Evolutionary conservation across 2,329 filamentous ascomycete species (phyloP), one percentile per base, ranked within the genome.

Genomic region (Dissoconium aciculare): DNA sequence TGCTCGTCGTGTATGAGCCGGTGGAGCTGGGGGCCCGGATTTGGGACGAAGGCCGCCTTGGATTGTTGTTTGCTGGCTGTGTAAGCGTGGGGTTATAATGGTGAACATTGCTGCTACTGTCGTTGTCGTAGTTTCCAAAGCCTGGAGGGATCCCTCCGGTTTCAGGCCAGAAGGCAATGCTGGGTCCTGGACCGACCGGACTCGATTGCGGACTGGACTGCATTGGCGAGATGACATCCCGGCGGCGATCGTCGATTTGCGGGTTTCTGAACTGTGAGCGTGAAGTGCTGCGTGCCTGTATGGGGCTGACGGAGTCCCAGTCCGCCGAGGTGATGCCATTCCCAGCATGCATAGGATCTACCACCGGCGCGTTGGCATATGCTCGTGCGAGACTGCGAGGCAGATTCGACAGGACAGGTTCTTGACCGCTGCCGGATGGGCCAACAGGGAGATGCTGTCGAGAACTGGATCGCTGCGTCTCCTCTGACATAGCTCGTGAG

Each of bases 371-470:
- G 21, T 51, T 50, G 26, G 44, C 46, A 27, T 50, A 53, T n/a
- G 48, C 49, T 26, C 49, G 35, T 21, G 47, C 44, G 27, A 52
- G 29, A 25, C 40, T 37, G 11, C 49, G 35, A 8, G 51, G 49
- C 35, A 23, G 19, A 23, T 23, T 23, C 19, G 19, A 8, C 19
- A 23, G 19, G 8, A n/a, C 19, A 23, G 19, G 19, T 8, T 23
- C 19, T 8, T 23, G 8, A n/a, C n/a, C n/a, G n/a, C 19, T 23
- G 19, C 19, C 19, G n/a, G 19, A n/a, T n/a, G 19, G 19, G n/a
- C 19, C 19, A 8, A n/a, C n/a, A 50, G 38, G 11, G 37, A 33
- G 9, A 34, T 26, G 17, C 37, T 32, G 4, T 41, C 23, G 30
- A 14, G 21, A 17, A 13, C 28, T 17, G 28, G n/a, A 15, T 25